Evolutionary conservation across 1,284 basidiomycete genomes (phyloP).

Genomic region (Leccinum variabile): DNA sequence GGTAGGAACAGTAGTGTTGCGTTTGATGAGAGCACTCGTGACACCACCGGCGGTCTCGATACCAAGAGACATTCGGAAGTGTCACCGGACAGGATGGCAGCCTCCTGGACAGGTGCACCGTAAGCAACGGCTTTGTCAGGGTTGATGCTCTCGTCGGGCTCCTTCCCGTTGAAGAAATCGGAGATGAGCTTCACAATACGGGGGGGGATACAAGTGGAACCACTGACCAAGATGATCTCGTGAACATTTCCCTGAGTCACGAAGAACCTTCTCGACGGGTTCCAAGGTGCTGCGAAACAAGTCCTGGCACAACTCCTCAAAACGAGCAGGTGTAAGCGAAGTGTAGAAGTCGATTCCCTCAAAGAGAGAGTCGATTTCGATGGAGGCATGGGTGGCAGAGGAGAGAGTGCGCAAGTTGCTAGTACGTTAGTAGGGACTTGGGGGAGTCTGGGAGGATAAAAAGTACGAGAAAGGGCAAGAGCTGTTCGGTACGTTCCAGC

Average conservation of each 20-base stretch:
- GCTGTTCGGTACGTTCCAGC: too few species aligned
- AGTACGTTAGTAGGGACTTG: too few species aligned
- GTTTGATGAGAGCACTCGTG: constrained; percentile 96
- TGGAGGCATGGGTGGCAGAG: constrained; percentile 71
- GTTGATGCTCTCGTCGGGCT: constrained; percentile 97
- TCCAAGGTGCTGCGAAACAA: constrained; percentile 97
- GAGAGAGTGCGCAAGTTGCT: too few species aligned
- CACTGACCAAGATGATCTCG: constrained; percentile 98
- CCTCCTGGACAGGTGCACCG: constrained; percentile 95
- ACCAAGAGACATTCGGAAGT: constrained; percentile 97
- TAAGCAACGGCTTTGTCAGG: constrained; percentile 99
- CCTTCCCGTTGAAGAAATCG: constrained; percentile 98
- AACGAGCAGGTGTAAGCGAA: constrained; percentile 96
- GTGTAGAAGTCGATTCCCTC: constrained; percentile 99
- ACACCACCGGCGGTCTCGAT: constrained; percentile 99
- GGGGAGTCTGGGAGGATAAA: too few species aligned
- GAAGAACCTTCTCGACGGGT: constrained; percentile 98
- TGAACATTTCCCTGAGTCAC: constrained; percentile 93
- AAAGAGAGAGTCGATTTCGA: constrained; percentile 97
- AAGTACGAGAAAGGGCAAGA: too few species aligned
- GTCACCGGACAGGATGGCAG: constrained; percentile 96
- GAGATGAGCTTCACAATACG: constrained; percentile 97
- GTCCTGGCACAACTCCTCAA: constrained; percentile 98
- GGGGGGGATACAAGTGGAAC: constrained; percentile 93
- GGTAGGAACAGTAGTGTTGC: constrained; percentile 98